These are phyloP conservation scores for Funneliformis geosporum DNA, from an alignment of 192 early-diverging fungal genomes.

Conservation along the genomic window DNA sequence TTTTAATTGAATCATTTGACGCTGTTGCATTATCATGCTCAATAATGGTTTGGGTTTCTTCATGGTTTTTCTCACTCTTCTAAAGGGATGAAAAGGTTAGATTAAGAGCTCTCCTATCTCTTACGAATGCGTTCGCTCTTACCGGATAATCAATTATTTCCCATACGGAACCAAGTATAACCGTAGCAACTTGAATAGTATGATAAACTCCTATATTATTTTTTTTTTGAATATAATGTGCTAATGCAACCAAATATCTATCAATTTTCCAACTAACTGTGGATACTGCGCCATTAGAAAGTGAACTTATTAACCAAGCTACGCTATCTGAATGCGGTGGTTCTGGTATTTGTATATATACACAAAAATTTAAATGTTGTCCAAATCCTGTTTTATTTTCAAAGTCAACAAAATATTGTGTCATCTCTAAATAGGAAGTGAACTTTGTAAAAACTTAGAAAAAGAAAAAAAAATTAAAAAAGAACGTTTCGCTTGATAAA, in stretches of 20 bases:
- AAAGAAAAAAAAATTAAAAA: too few species aligned
- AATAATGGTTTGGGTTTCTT: too few species aligned
- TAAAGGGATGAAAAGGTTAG: too few species aligned
- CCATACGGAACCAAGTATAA: not conserved
- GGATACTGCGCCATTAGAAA: not conserved
- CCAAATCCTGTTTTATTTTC: not conserved
- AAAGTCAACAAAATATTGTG: not conserved
- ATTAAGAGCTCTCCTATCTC: too few species aligned
- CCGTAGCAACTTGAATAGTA: not conserved
- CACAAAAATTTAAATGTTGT: not conserved
- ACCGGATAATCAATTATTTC: not conserved
- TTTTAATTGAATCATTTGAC: too few species aligned
- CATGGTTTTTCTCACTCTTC: too few species aligned
- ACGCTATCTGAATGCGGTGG: too few species aligned
- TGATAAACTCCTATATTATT: not conserved
- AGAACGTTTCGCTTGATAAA: too few species aligned
- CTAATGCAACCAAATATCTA: not conserved
- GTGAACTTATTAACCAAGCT: not conserved
- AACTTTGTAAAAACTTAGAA: too few species aligned
- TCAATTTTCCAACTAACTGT: slow-evolving; percentile 1
- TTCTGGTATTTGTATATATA: not conserved
- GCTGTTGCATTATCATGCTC: too few species aligned
- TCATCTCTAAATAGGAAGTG: not conserved
- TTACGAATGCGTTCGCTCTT: not conserved
- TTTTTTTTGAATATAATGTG: not conserved